Evolutionary conservation across 495 filamentous ascomycete genomes (phyloP), one percentile per base, ranked within the genome.

Genomic region (Lasiosphaeria ovina): DNA sequence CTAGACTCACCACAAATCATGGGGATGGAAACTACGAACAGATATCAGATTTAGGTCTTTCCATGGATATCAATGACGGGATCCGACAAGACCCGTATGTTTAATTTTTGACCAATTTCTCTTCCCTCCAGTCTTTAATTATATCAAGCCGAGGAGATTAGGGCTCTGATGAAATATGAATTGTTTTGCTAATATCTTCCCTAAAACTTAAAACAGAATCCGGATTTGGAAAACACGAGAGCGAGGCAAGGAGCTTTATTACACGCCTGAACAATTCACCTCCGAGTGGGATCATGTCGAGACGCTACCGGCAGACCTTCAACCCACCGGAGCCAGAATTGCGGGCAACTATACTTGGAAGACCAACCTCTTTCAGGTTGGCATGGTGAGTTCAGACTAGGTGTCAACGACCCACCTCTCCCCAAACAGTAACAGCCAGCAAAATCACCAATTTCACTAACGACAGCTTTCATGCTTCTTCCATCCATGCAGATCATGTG

Each of bases 311-410:
- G 16, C 11, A 0, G 12, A 4, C 12, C 8, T 14, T 9, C 12
- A 47, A 47, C 44, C 44, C 44, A 32, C 52, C 33, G 10, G 5
- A 31, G 10, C 31, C 24, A 24, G 14, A 6, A 34, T 54, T 11
- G 52, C 52, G 38, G 52, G 52, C 35, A 35, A n/a, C 5, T 54
- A 35, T 35, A 38, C 32, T 34, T 17, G 36, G 33, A 54, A 54
- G 35, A 54, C 52, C 0, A 54, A 54, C 14, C 32, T 54, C 33
- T 54, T 34, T 16, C 52, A 54, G 34, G n/a, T 54, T 31, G 52
- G 52, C 31, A 10, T 12, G 9, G 48, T 51, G 24, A 24, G 24
- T 24, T 24, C 24, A 24, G 24, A 24, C 24, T 2, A 24, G 24
- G 24, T 24, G 1, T 24, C 24, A 24, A 24, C 24, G 24, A 2